Conservation (phyloP, 164 flowering plant species). For the Vitis riparia region DNA sequence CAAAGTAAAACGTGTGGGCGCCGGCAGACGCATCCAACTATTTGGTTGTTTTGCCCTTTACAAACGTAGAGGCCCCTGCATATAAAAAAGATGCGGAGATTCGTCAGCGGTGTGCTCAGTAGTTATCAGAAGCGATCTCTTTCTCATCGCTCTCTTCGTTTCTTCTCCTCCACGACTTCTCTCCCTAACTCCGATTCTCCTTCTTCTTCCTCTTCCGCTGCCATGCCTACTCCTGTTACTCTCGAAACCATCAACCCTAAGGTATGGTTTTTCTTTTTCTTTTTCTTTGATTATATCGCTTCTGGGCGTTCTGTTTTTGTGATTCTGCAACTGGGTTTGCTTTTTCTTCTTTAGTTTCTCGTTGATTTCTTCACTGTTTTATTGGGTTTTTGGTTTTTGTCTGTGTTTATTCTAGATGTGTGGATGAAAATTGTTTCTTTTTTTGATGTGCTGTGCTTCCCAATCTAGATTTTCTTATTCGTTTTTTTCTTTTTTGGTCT, state of each 20-base stretch:
- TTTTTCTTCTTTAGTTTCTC: neutral
- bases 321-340: neutral
- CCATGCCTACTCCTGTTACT: slow-evolving; percentile 53
- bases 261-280: slow-evolving; percentile 30
- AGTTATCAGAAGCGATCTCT: slow-evolving; percentile 6
- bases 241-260: slow-evolving; percentile 63
- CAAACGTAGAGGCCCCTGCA: too few species aligned
- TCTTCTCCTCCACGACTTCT: slow-evolving; percentile 15
- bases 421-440: neutral
- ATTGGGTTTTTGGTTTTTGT: neutral
- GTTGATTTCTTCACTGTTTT: neutral
- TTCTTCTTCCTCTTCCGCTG: slow-evolving; percentile 16
- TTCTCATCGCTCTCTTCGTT: slow-evolving; percentile 9
- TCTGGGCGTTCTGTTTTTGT: neutral
- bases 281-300: neutral
- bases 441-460: too few species aligned
- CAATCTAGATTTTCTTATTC: neutral
- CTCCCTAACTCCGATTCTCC: slow-evolving; percentile 16
- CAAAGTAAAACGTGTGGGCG: too few species aligned
- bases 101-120: slow-evolving; percentile 31
- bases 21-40: too few species aligned
- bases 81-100: slow-evolving; percentile 50
- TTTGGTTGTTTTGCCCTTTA: too few species aligned
- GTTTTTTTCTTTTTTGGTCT: neutral
- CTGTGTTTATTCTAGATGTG: neutral